A percentile compares a stretch with the other conserved stretches of the same genome.
Conservation (phyloP, 352 stramenopile species). For the Elongisporangium anandrum region DNA sequence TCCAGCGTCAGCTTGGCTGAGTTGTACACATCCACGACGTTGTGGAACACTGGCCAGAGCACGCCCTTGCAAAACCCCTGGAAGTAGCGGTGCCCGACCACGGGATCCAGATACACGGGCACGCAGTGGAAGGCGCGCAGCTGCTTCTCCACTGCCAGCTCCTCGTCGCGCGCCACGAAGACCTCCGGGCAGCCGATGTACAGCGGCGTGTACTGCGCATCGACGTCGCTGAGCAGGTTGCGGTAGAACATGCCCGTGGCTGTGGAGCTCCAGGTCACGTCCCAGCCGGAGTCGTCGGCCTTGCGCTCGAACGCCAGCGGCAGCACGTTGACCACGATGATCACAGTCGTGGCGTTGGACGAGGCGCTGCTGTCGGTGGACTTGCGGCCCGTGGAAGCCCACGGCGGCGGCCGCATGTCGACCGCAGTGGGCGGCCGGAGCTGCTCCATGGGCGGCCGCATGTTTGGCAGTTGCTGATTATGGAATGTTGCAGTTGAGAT, state of each 20-base stretch:
- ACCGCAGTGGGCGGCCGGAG: not conserved
- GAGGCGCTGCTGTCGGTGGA: not conserved
- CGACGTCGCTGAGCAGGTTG: slow-evolving; percentile 44
- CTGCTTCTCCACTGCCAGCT: slow-evolving; percentile 68
- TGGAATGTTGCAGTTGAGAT: not conserved
- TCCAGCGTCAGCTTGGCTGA: slow-evolving; percentile 64
- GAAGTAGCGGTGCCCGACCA: slow-evolving; percentile 82
- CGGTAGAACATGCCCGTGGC: slow-evolving; percentile 76
- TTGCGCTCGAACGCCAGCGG: slow-evolving; percentile 68
- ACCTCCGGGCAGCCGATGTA: slow-evolving; percentile 77
- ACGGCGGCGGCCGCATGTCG: not conserved
- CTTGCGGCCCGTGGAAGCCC: not conserved
- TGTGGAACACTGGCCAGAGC: slow-evolving; percentile 98
- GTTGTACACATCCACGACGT: slow-evolving; percentile 96
- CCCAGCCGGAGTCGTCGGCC: slow-evolving; percentile 33
- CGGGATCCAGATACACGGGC: slow-evolving; percentile 92
- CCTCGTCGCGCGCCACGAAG: slow-evolving; percentile 54
- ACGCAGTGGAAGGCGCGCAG: slow-evolving; percentile 91
- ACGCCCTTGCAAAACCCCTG: slow-evolving; percentile 96
- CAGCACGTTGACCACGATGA: slow-evolving; percentile 80
- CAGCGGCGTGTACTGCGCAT: slow-evolving; percentile 48
- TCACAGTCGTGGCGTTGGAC: slow-evolving; percentile 38
- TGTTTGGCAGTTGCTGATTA: not conserved
- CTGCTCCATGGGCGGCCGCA: not conserved
- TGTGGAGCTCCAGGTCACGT: slow-evolving; percentile 66